Evolutionary conservation across 352 stramenopile genomes (phyloP), one percentile per base, ranked within the genome.

Genomic region (Globisporangium emineosum): DNA sequence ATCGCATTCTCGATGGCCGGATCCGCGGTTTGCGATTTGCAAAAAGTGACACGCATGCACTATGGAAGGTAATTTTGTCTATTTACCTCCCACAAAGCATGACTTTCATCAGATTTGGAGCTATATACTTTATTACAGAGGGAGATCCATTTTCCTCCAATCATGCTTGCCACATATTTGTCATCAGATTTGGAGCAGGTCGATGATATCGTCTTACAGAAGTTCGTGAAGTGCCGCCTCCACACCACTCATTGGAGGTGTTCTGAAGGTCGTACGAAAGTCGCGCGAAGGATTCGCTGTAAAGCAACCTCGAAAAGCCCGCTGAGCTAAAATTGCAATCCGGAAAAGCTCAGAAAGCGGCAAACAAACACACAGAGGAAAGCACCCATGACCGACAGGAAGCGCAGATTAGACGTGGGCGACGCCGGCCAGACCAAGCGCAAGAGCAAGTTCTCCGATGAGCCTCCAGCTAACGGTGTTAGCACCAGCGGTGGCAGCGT

Each of bases 371-470:
- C 10, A 32, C 12, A 29, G 45, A 3, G 5, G 47, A 21, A 4
- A 25, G 33, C 50, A 68, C 21, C 21, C 17, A 92, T 90, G 81
- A 66, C 77, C 19, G 80, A 79, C 60, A 83, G 82, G 30, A 93
- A 93, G 76, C 80, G 79, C 54, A 79, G 72, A 63, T 51, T 93
- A 21, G 81, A 90, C 59, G 54, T 93, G 17, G 80, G 79, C 45
- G 81, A 90, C 54, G 65, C 68, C 58, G 42, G 32, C 54, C 70
- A 55, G 49, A 83, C 83, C 62, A 89, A 86, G 71, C 84, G 84
- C 72, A 93, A 93, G 76, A 88, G 73, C 67, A 79, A 85, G 55
- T 93, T 93, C 79, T 90, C 82, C 37, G 80, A 91, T 58, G 67
- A 63, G n/a, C 76, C 79, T 3, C 77, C 80, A 0, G 23, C 66